Base-by-base conservation (phyloP, 2,329 filamentous ascomycete genomes). In the Blumeriella jaapii region DNA sequence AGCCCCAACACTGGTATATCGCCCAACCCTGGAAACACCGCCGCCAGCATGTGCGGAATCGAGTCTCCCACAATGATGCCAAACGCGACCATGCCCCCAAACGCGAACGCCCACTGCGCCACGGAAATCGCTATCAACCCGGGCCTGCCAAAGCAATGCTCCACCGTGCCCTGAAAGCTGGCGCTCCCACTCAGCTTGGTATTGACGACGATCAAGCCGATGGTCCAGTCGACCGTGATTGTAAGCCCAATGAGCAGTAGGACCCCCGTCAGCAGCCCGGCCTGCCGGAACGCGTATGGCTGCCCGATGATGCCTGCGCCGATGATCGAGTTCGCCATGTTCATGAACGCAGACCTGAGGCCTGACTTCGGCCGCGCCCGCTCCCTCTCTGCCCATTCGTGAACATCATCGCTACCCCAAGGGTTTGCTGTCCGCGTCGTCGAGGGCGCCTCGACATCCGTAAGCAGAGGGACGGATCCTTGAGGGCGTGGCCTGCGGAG, bases 241-340 rank as follows among this genome's bases (percentile, higher is more conserved):
- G 91, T 96, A 44, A 98, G 68, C 5, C 61, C 68, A 16, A 94
- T 61, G 13, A 98, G 71, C 37, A 98, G 69, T 29, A 85, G 52
- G 5, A 89, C 67, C 17, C 91, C 91, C 23, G 82, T 79, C 11
- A 83, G 57, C 50, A 98, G 70, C 5, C 91, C 91, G 6, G 91
- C 91, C 62, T 96, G 87, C 39, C 75, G 76, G 55, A 98, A 80
- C n/a, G 91, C 91, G 61, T 96, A 98, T 9, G 91, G 87, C 61
- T 98, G 91, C 3, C 83, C 75, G 52, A 80, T 79, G 58, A 80
- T 80, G 34, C 76, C 75, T 2, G 76, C 77, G 24, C 76, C 77
- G 48, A 98, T 95, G 57, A 98, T 98, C 51, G 83, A 93, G 64
- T 98, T 98, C 44, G 91, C 89, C 91, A 98, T 98, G 62, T 98